phyloP scores from a whole-genome alignment of 495 filamentous ascomycete species.

The Lasiosphaeria miniovina region DNA sequence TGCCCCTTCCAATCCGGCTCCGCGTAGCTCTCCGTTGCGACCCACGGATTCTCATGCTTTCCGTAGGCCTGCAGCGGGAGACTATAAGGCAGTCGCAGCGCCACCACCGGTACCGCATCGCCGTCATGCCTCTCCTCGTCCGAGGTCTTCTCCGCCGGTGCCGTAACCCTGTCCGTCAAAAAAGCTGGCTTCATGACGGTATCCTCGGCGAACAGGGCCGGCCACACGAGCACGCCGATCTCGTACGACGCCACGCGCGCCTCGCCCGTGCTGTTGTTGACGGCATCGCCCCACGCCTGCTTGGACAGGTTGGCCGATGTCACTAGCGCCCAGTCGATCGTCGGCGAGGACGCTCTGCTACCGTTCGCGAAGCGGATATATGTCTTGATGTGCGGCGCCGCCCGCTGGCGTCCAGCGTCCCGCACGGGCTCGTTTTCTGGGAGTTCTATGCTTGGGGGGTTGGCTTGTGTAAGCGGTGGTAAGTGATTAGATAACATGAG shows the following conservation, averaged over 20 bases:
- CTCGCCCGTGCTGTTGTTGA: constrained; percentile 48
- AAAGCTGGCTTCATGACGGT: constrained; percentile 70
- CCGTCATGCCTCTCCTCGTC: constrained; percentile 9
- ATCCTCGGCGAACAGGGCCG: constrained; percentile 56
- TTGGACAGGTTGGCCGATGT: constrained; percentile 85
- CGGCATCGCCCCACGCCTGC: constrained; percentile 80
- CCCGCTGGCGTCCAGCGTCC: constrained; percentile 62
- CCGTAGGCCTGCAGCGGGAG: constrained; percentile 68
- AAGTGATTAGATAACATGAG: too few species aligned
- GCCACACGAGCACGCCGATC: constrained; percentile 83
- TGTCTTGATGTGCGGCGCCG: constrained; percentile 89
- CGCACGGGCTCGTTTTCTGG: neutral
- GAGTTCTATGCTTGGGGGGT: neutral
- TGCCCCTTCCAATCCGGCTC: constrained; percentile 69
- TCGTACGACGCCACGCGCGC: constrained; percentile 79
- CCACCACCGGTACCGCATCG: constrained; percentile 45
- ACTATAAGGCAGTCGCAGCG: constrained; percentile 80
- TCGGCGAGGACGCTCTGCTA: constrained; percentile 20
- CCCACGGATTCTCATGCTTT: constrained; percentile 70
- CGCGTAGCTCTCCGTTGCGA: constrained; percentile 57
- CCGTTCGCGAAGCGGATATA: constrained; percentile 68
- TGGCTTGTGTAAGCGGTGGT: neutral
- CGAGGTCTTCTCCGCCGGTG: neutral
- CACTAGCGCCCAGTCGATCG: constrained; percentile 82
- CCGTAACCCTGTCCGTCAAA: constrained; percentile 43